Percentiles rank a stretch among this genome's conserved stretches.
Evolutionary conservation across 176 grass and related monocot species (phyloP).

Genomic region (Otatea glauca): DNA sequence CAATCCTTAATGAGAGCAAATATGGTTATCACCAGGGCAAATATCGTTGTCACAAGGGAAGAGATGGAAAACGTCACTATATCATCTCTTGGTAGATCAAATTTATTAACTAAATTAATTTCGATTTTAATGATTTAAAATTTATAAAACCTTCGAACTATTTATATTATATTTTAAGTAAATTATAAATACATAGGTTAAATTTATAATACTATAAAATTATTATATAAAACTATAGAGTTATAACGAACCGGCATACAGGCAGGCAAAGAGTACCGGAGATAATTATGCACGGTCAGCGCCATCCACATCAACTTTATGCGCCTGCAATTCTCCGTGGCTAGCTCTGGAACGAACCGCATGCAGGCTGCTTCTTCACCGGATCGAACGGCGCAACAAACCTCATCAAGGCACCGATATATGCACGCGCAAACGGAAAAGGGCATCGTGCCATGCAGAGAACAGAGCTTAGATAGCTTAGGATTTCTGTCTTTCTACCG

Average conservation of each 20-base stretch:
- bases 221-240: no score
- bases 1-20: background rate
- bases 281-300: background rate
- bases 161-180: no score
- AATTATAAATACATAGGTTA: no score
- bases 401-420: slow-evolving; percentile 32
- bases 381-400: slow-evolving; percentile 23
- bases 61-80: no score
- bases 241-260: background rate
- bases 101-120: no score
- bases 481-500: background rate
- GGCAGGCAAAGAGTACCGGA: no score
- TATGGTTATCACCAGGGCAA: background rate
- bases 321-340: slow-evolving; percentile 34
- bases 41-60: slow-evolving; percentile 9
- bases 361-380: background rate
- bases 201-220: no score
- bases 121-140: no score
- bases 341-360: background rate
- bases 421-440: background rate
- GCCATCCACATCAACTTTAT: slow-evolving; percentile 42
- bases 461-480: background rate
- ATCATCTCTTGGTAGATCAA: no score
- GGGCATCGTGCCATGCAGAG: background rate
- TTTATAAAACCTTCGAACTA: no score